Percentiles rank a stretch among this genome's conserved stretches.
Evolutionary conservation across 78 protist species (phyloP).

Genomic region (Guillardia theta): DNA sequence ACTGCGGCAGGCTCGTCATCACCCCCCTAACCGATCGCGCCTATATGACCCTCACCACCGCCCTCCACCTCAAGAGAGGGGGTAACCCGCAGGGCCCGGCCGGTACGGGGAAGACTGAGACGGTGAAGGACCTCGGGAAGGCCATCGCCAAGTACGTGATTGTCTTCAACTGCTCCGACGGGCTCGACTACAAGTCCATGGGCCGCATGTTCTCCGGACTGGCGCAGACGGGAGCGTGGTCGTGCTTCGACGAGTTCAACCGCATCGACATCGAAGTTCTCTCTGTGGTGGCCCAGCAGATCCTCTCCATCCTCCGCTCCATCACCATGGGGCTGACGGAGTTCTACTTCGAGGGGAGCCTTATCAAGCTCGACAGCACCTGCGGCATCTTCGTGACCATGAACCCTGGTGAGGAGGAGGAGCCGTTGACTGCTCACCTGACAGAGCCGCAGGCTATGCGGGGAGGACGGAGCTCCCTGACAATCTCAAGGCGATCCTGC

Average conservation of each 20-base stretch:
- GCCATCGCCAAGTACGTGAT: slow-evolving; percentile 72
- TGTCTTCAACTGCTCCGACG: slow-evolving; percentile 85
- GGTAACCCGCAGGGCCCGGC: slow-evolving; percentile 92
- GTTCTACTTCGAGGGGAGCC: slow-evolving; percentile 58
- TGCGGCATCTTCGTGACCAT: slow-evolving; percentile 28
- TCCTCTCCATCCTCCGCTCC: slow-evolving; percentile 89
- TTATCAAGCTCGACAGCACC: slow-evolving; percentile 49
- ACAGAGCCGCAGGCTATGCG: slow-evolving; percentile 60
- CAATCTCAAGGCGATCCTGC: slow-evolving; percentile 82
- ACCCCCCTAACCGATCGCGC: slow-evolving; percentile 89
- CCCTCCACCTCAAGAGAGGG: slow-evolving; percentile 69
- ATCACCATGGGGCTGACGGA: background rate
- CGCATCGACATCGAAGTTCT: slow-evolving; percentile 78
- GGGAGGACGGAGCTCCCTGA: slow-evolving; percentile 92
- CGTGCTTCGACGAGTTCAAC: slow-evolving; percentile 90
- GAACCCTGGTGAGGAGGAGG: slow-evolving; percentile 75
- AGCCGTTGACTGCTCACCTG: background rate
- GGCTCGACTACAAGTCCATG: slow-evolving; percentile 66
- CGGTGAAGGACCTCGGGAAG: slow-evolving; percentile 84
- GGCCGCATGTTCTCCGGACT: slow-evolving; percentile 75
- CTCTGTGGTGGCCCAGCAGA: slow-evolving; percentile 74
- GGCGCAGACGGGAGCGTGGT: slow-evolving; percentile 83
- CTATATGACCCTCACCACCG: slow-evolving; percentile 86
- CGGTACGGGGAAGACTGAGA: slow-evolving; percentile 89
- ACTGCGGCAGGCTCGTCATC: slow-evolving; percentile 78